Conservation (phyloP, 1,284 basidiomycete species). For the Bjerkandera adusta region DNA sequence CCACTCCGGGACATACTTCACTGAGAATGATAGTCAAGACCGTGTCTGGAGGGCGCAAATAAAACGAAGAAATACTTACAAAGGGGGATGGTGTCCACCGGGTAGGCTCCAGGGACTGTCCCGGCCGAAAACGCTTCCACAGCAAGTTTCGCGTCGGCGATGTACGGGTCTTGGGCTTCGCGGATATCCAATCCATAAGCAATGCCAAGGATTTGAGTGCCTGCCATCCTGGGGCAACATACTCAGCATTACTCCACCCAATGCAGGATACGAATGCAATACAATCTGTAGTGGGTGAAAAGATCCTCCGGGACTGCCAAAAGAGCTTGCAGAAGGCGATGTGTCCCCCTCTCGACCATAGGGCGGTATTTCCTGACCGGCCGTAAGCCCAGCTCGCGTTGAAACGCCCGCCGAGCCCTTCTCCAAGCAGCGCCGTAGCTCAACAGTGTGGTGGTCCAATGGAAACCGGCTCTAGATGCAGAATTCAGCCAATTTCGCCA, state of each 20-base stretch:
- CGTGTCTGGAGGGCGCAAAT: background rate
- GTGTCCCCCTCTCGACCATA: slow-evolving; percentile 2
- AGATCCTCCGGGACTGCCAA: background rate
- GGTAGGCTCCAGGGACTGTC: slow-evolving; percentile 16
- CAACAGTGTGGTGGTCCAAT: slow-evolving; percentile 6
- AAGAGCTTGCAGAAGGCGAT: background rate
- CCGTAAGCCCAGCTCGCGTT: slow-evolving; percentile 1
- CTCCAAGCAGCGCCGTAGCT: slow-evolving; percentile 8
- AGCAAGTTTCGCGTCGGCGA: slow-evolving; percentile 24
- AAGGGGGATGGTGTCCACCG: slow-evolving; percentile 11
- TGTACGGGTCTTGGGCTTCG: slow-evolving; percentile 22
- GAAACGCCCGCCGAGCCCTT: slow-evolving; percentile 3
- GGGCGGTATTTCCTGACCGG: slow-evolving; percentile 5
- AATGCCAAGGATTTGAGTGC: slow-evolving; percentile 26
- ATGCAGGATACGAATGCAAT: background rate
- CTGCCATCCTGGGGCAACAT: slow-evolving; percentile 16
- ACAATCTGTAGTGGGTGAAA: background rate
- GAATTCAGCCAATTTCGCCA: background rate
- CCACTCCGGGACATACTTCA: slow-evolving; percentile 38
- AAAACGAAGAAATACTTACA: slow-evolving; percentile 1
- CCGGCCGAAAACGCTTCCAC: slow-evolving; percentile 5
- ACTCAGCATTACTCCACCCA: background rate
- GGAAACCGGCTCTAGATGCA: slow-evolving; percentile 29
- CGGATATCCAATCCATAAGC: slow-evolving; percentile 28
- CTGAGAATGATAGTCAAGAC: slow-evolving; percentile 8